Percentiles rank a stretch among this genome's conserved stretches.
Conservation (phyloP, 148 eudicot genomes). For the Rhododendron molle region DNA sequence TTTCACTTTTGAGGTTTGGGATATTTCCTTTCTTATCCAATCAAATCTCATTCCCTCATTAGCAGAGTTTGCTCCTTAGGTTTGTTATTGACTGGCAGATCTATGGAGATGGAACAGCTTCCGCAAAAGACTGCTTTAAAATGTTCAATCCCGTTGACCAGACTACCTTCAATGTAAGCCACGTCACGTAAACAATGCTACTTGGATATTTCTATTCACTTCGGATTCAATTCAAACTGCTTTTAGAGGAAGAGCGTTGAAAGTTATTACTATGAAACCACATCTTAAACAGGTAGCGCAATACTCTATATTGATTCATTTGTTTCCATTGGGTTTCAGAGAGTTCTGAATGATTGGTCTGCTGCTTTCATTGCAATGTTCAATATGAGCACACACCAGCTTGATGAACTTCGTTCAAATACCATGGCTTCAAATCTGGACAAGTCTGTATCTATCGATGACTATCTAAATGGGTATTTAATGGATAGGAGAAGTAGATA, state of each 20-base stretch:
- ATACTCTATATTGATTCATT: not conserved
- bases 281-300: not conserved
- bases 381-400: slow-evolving; percentile 56
- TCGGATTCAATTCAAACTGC: not conserved
- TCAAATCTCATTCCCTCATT: not conserved
- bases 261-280: not conserved
- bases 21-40: slow-evolving; percentile 2
- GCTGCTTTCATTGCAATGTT: slow-evolving; percentile 75
- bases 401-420: slow-evolving; percentile 38
- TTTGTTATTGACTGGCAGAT: slow-evolving; percentile 41
- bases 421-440: slow-evolving; percentile 21
- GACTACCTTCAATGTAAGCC: slow-evolving; percentile 65
- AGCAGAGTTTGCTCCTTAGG: not conserved
- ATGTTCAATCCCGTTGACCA: slow-evolving; percentile 89
- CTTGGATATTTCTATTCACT: not conserved
- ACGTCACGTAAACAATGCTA: not conserved
- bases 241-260: not conserved
- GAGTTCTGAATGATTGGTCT: slow-evolving; percentile 88
- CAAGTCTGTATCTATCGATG: slow-evolving; percentile 71
- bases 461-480: slow-evolving; percentile 79
- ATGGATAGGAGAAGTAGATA: slow-evolving; percentile 79
- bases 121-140: slow-evolving; percentile 83
- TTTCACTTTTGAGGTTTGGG: slow-evolving; percentile 90
- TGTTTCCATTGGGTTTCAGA: slow-evolving; percentile 38
- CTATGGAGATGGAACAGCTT: slow-evolving; percentile 77